Percentiles rank a stretch among this genome's conserved stretches.
Conservation (phyloP, 257 asterid species). For the Perilla frutescens region DNA sequence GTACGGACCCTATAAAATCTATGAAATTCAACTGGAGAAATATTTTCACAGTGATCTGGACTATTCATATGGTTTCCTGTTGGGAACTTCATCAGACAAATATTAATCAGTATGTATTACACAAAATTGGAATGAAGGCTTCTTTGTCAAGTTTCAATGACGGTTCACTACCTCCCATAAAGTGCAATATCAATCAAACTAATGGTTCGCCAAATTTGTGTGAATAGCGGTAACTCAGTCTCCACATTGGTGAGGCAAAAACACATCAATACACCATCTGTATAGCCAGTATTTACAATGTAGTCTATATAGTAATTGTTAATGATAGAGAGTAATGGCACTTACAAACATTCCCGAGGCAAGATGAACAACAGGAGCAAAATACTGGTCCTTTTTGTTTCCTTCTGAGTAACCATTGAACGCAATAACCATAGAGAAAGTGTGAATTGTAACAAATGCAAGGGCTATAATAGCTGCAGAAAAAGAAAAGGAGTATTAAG, state of each 20-base stretch:
- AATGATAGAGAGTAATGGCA: conserved; percentile 29
- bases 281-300: conserved; percentile 5
- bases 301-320: not conserved
- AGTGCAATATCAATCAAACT: not conserved
- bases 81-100: not conserved
- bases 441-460: conserved; percentile 92
- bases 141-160: not conserved
- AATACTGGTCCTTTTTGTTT: conserved; percentile 63
- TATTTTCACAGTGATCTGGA: not conserved
- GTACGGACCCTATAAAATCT: not conserved
- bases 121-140: not conserved
- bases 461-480: conserved; percentile 89
- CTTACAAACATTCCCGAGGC: conserved; percentile 86
- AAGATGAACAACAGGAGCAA: conserved; percentile 82
- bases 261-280: conserved; percentile 15
- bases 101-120: not conserved
- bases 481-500: conserved; percentile 7
- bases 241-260: conserved; percentile 28
- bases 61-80: not conserved
- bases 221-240: not conserved
- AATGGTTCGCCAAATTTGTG: conserved; percentile 24
- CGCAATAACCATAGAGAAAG: conserved; percentile 96
- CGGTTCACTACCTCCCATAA: not conserved
- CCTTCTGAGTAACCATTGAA: conserved; percentile 86
- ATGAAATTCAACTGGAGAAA: not conserved